Conservation (phyloP, 2,329 filamentous ascomycete species). For the Curvularia eragrostidis region DNA sequence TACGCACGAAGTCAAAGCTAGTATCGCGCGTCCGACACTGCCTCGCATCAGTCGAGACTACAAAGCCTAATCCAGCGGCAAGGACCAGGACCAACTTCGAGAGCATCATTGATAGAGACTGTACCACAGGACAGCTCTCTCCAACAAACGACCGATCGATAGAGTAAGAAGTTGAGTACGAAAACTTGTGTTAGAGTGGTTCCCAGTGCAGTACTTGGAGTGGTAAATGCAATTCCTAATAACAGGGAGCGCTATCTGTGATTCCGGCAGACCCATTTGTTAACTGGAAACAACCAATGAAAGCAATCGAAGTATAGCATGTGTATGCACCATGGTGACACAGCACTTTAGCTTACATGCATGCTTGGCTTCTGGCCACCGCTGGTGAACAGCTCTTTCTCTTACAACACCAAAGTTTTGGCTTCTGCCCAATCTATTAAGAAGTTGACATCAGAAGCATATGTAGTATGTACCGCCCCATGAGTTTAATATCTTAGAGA, state of each 20-base stretch:
- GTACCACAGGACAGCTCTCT: neutral
- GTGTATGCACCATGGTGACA: neutral
- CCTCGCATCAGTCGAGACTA: neutral
- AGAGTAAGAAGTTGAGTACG: neutral
- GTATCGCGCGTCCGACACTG: neutral
- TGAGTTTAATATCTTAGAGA: neutral
- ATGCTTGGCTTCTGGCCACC: neutral
- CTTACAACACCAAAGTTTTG: no score
- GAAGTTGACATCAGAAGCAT: neutral
- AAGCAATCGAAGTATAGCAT: neutral
- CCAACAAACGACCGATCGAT: neutral
- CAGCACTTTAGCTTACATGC: neutral
- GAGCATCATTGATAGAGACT: neutral
- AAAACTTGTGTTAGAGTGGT: neutral
- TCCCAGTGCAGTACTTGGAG: neutral
- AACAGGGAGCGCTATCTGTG: neutral
- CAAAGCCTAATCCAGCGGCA: slow-evolving; percentile 2
- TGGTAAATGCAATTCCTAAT: neutral
- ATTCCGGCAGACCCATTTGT: neutral
- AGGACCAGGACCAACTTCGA: neutral
- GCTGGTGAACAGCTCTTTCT: neutral
- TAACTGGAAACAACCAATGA: neutral
- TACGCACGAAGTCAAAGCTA: slow-evolving; percentile 12
- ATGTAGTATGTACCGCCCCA: neutral
- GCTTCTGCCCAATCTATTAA: neutral